Percentiles rank a stretch among this genome's conserved stretches.
Conservation (phyloP, 1,139 yeast genomes). For the Debaryomycetaceae sp. region DNA sequence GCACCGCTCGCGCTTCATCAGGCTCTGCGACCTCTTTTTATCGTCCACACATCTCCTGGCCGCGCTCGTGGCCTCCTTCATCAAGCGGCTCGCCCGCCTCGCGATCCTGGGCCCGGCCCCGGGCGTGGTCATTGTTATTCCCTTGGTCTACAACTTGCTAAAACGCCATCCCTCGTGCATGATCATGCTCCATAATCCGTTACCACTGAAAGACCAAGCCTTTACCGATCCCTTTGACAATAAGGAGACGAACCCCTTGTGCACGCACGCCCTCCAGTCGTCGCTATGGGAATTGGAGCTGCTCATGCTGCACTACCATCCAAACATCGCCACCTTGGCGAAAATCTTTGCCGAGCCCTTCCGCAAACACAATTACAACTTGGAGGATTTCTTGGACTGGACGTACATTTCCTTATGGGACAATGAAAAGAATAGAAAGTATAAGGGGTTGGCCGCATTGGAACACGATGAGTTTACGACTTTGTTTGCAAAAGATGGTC, state of each 20-base stretch:
- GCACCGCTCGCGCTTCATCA: conserved; percentile 78
- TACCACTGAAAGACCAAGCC: conserved; percentile 14
- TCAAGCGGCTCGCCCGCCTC: conserved; percentile 69
- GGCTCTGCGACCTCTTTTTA: conserved; percentile 76
- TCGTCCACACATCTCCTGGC: conserved; percentile 85
- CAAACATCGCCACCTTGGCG: conserved; percentile 88
- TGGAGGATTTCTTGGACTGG: conserved; percentile 95
- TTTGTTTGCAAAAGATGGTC: conserved; percentile 17
- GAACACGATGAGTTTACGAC: conserved; percentile 58
- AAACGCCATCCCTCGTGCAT: conserved; percentile 92
- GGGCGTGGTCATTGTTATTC: conserved; percentile 77
- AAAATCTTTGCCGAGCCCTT: conserved; percentile 84
- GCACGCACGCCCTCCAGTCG: conserved; percentile 70
- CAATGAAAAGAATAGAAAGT: conserved; percentile 61
- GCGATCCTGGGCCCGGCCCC: conserved; percentile 79
- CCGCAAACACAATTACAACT: conserved; percentile 71
- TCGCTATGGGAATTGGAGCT: conserved; percentile 90
- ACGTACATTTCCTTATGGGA: conserved; percentile 64
- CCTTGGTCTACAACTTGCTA: conserved; percentile 82
- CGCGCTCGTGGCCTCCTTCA: conserved; percentile 75
- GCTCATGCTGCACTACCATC: conserved; percentile 82
- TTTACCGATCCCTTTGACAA: conserved; percentile 61
- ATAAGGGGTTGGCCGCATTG: conserved; percentile 63
- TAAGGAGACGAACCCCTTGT: conserved; percentile 59
- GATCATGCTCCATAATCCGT: conserved; percentile 63